Percentiles rank a stretch among this genome's conserved stretches.
Evolutionary conservation across 2,329 filamentous ascomycete species (phyloP).

Genomic region (Cordyceps fumosorosea): DNA sequence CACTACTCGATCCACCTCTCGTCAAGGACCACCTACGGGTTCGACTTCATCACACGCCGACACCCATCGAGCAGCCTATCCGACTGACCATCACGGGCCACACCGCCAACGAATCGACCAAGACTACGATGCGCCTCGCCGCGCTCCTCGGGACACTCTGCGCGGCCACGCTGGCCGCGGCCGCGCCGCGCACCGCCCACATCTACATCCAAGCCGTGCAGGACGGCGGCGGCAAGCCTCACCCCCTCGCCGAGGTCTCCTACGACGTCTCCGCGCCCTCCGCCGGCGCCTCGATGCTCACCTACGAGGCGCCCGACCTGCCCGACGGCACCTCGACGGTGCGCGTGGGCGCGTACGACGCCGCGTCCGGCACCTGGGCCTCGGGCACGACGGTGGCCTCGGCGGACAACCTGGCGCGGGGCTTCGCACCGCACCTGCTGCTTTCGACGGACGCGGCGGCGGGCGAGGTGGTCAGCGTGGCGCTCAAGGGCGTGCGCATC

Average conservation of each 20-base stretch:
- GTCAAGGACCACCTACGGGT: not conserved
- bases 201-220: constrained; percentile 49
- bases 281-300: constrained; percentile 37
- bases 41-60: not conserved
- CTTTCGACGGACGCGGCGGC: constrained; percentile 40
- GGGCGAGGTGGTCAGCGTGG: constrained; percentile 43
- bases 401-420: constrained; percentile 53
- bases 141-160: constrained; percentile 37
- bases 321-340: constrained; percentile 40
- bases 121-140: constrained; percentile 35
- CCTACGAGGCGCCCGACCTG: constrained; percentile 52
- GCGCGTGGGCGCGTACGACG: constrained; percentile 53
- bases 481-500: constrained; percentile 49
- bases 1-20: not conserved
- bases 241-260: constrained; percentile 48
- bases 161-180: constrained; percentile 33
- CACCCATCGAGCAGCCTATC: not conserved
- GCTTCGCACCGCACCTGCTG: constrained; percentile 51
- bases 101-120: not conserved
- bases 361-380: constrained; percentile 38
- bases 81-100: not conserved
- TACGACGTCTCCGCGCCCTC: constrained; percentile 43
- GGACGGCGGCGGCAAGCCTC: constrained; percentile 26
- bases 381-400: constrained; percentile 51
- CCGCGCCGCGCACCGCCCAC: constrained; percentile 39